Evolutionary conservation across 192 early-diverging fungal species (phyloP), one percentile per base, ranked within the genome.

Genomic region (Umbelopsis ramanniana): DNA sequence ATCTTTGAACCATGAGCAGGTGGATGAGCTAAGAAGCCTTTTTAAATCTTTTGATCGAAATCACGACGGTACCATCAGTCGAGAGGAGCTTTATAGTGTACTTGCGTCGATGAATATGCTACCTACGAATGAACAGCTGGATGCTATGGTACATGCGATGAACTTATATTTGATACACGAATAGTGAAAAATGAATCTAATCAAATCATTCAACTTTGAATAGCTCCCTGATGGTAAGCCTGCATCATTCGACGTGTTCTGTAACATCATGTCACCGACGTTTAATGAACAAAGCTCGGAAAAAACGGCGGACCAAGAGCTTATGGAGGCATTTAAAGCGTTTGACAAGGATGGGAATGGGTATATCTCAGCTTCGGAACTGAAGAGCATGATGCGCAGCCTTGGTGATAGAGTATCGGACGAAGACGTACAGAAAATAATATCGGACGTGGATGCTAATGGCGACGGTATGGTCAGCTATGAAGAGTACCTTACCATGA

Each of bases 91-190:
- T 26, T 21, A 55, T 7, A 54, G 71, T 11, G 82, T 81, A 46
- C 72, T 86, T 43, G 17, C 22, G 0, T 66, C 63, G 8, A 73
- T 94, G n/a, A 91, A 91, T 52, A 92, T 94, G 66, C 81, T 84
- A 22, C 74, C 92, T 15, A 84, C 85, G 2, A 87, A 91, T 37
- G 83, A 90, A 60, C 92, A 96, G 71, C 67, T 94, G 10, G 83
- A 92, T 67, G 90, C 89, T 46, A 94, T 96, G 94, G 90, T 96
- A 53, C 82, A 84, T 40, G 90, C 89, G 74, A 92, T 91, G 6
- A 92, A 96, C 70, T 66, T 79, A 29, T 88, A 96, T 73, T 86
- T 86, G 11, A 57, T 29, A 33, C 4, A 57, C 9, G 29, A 12
- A 1, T 33, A 35, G 14, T 8, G 23, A 33, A 17, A 17, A 26